Percentiles rank a stretch among this genome's conserved stretches.
phyloP scores from a whole-genome alignment of 495 filamentous ascomycete species.

The Penicillium canariense region DNA sequence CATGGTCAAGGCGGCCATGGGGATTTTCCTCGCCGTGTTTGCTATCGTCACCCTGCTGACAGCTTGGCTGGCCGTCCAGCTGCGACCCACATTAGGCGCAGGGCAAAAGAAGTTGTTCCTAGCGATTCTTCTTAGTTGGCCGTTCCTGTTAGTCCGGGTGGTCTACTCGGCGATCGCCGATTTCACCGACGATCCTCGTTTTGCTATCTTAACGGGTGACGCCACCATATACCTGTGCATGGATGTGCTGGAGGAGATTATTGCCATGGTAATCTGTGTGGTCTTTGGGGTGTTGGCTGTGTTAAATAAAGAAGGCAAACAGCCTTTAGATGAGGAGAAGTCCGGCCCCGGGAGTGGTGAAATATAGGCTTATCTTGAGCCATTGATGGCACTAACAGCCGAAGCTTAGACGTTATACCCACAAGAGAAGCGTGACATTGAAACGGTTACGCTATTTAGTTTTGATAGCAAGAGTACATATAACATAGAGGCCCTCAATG shows the following conservation, averaged over 20 bases:
- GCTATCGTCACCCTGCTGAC: conserved; percentile 10
- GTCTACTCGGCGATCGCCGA: conserved; percentile 27
- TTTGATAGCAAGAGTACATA: too few relatives aligned
- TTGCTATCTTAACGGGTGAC: conserved; percentile 9
- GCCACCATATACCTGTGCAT: conserved; percentile 31
- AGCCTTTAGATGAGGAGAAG: too few relatives aligned
- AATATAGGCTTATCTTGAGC: too few relatives aligned
- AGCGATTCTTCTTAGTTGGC: conserved; percentile 22
- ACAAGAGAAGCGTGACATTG: too few relatives aligned
- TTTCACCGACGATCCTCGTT: conserved; percentile 3
- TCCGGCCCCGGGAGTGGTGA: too few relatives aligned
- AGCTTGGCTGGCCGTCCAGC: conserved; percentile 14
- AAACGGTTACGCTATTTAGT: too few relatives aligned
- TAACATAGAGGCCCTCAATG: too few relatives aligned
- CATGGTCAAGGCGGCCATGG: conserved; percentile 29
- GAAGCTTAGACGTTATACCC: too few relatives aligned
- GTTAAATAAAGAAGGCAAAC: too few relatives aligned
- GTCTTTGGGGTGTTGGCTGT: conserved; percentile 23
- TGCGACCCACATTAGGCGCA: neutral
- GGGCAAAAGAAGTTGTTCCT: conserved; percentile 32
- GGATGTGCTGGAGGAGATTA: conserved; percentile 33
- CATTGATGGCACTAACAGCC: too few relatives aligned
- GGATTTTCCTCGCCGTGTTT: conserved; percentile 29
- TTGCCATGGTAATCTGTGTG: conserved; percentile 20
- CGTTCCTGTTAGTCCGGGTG: conserved; percentile 27